These are phyloP conservation scores for Pyricularia sp. DNA, from an alignment of 2,329 filamentous ascomycete species.

Conservation along the genomic window DNA sequence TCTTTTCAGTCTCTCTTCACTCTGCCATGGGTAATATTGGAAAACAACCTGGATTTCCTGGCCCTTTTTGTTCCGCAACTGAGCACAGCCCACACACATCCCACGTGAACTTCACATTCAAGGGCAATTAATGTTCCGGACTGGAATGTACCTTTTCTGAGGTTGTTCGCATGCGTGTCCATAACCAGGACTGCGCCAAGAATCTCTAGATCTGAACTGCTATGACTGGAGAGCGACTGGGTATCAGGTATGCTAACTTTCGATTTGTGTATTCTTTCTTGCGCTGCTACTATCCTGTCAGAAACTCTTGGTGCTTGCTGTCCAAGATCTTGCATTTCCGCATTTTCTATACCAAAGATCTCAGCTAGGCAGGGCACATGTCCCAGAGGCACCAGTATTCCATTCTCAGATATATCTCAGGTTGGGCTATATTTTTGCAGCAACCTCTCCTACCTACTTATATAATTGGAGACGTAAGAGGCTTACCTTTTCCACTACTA, in stretches of 20 bases:
- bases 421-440: background rate
- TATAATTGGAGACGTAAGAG: background rate
- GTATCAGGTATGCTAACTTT: slow-evolving; percentile 34
- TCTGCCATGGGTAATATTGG: background rate
- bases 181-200: background rate
- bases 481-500: background rate
- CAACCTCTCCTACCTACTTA: background rate
- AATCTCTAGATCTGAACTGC: slow-evolving; percentile 29
- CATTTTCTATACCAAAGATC: slow-evolving; percentile 4
- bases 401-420: background rate
- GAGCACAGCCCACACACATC: too few species aligned
- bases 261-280: background rate
- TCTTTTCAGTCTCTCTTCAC: background rate
- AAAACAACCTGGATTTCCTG: background rate
- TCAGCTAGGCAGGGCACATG: background rate
- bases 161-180: background rate
- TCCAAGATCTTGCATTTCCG: slow-evolving; percentile 3
- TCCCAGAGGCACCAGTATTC: background rate
- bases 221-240: slow-evolving; percentile 54
- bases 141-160: background rate
- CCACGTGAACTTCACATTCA: background rate
- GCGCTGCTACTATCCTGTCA: background rate
- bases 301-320: background rate
- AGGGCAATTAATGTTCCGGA: background rate
- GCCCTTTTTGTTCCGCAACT: background rate